phyloP scores from a whole-genome alignment of 345 rosid genomes.

The Eucalyptus tenuipes region DNA sequence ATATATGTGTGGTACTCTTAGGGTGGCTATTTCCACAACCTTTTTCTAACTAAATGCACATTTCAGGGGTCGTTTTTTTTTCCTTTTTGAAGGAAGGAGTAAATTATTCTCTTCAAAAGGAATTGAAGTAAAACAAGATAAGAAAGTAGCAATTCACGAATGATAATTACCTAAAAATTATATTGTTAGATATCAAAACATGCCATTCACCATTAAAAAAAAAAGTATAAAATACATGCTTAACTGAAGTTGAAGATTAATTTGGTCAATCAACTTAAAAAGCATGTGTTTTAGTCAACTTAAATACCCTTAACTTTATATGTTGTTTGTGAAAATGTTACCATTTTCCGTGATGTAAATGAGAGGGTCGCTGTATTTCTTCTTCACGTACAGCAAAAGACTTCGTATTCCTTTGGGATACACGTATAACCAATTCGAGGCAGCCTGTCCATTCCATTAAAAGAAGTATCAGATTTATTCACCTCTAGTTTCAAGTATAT shows the following conservation, averaged over 20 bases:
- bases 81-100: background rate
- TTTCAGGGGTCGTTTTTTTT: background rate
- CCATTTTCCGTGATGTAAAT: slow-evolving; percentile 40
- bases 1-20: background rate
- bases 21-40: background rate
- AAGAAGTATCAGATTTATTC: background rate
- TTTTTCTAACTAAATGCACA: background rate
- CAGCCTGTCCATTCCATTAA: background rate
- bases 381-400: slow-evolving; percentile 4
- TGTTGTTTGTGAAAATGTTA: background rate
- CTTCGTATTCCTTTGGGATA: slow-evolving; percentile 9
- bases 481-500: background rate
- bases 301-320: background rate
- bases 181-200: background rate
- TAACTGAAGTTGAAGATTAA: background rate
- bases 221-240: background rate
- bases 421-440: background rate
- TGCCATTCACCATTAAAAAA: background rate
- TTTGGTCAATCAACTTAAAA: background rate
- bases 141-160: background rate
- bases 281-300: background rate
- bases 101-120: background rate
- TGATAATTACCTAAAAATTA: background rate
- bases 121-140: background rate
- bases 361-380: slow-evolving; percentile 17